A percentile compares a stretch with the other conserved stretches of the same genome.
Evolutionary conservation across 352 stramenopile genomes (phyloP).

Genomic region (Phytophthora chlamydospora): DNA sequence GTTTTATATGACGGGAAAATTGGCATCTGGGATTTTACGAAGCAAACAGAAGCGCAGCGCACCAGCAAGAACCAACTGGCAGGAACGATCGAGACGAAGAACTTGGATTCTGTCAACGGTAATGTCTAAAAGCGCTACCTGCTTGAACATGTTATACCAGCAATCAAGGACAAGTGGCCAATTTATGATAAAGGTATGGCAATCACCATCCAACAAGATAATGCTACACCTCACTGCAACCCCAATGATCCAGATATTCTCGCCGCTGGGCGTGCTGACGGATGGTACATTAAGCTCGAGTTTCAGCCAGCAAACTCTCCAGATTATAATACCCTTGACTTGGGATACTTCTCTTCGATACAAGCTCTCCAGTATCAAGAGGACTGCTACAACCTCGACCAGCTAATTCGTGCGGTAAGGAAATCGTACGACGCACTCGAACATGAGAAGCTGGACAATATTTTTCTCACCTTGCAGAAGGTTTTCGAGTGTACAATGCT

Average conservation of each 20-base stretch:
- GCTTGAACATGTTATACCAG: neutral
- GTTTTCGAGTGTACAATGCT: constrained; percentile 2
- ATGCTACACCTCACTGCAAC: neutral
- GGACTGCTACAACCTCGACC: constrained; percentile 12
- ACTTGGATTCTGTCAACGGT: neutral
- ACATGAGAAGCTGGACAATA: constrained; percentile 7
- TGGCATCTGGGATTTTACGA: constrained; percentile 6
- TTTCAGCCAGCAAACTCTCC: constrained; percentile 8
- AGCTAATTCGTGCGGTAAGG: neutral
- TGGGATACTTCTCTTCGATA: constrained; percentile 12
- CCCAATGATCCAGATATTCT: neutral
- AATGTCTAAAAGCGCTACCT: neutral
- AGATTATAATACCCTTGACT: neutral
- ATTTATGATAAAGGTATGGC: neutral
- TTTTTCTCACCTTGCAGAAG: constrained; percentile 9
- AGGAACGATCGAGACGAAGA: constrained; percentile 6
- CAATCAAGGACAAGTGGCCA: constrained; percentile 4
- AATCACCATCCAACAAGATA: constrained; percentile 6
- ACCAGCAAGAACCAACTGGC: neutral
- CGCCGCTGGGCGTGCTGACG: neutral
- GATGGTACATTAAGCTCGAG: constrained; percentile 1
- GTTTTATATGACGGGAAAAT: constrained; percentile 11
- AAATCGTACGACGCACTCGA: neutral
- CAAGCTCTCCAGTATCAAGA: constrained; percentile 8
- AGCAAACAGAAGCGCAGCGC: neutral